Base-by-base conservation (phyloP, 2,329 filamentous ascomycete genomes). In the Trichophyton rubrum region DNA sequence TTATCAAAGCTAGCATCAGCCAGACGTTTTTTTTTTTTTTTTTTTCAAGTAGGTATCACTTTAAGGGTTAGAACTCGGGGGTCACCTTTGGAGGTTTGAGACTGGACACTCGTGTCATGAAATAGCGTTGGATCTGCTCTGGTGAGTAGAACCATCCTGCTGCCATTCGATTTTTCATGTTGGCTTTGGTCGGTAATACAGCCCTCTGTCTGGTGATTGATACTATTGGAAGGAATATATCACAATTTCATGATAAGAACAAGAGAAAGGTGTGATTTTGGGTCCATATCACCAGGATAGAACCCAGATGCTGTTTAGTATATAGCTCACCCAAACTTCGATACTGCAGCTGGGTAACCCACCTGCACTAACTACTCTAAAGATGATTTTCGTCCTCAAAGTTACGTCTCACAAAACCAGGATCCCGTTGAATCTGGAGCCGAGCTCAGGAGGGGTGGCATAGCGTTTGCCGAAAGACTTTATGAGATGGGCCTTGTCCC, bases 81-180 rank as follows among this genome's bases (percentile, higher is more conserved):
- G 43, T 53, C 59, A 67, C 64, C 62, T 64, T 65, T 2, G 70
- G 71, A 2, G 72, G 72, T 47, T 67, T 70, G 1, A 74, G 65
- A 59, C 68, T 74, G 24, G 71, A 67, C 3, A 67, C 27, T 15
- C 72, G 67, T 22, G 72, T 71, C 22, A 66, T 62, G 59, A 74
- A 66, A 56, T 75, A 74, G 20, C 64, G 67, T 13, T 13, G 15
- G 17, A 74, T 71, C 56, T 73, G 71, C 3, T 61, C 51, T 20
- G 68, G 68, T 40, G 72, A 73, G 61, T 69, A 71, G 51, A 68
- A 71, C 68, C 68, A 70, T 62, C 68, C 68, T 11, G 65, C 64
- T 61, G 63, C 66, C 69, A 70, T 71, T 64, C 67, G 63, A 55
- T 71, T 71, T 59, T 64, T 67, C 69, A 71, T 71, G n/a, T 27